Evolutionary conservation across 192 early-diverging fungal genomes (phyloP).

Genomic region (Dimargaris xerosporica): DNA sequence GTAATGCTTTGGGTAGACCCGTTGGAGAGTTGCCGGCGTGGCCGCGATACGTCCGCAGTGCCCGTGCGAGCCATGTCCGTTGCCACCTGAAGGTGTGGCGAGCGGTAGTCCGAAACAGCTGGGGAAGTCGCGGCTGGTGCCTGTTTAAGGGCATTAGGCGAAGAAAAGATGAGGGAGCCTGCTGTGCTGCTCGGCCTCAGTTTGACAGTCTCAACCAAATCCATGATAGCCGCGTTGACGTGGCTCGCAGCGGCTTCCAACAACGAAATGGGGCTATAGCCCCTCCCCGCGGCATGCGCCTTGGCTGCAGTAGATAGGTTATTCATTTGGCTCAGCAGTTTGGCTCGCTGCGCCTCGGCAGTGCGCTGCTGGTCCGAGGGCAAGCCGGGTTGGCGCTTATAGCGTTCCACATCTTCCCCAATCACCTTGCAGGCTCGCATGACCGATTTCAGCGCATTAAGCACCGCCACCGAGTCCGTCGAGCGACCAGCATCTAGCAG

Average conservation of each 20-base stretch:
- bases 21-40: too few species aligned
- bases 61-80: too few species aligned
- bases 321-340: constrained; percentile 45
- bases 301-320: constrained; percentile 60
- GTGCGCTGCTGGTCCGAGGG: constrained; percentile 28
- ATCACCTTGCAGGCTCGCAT: constrained; percentile 71
- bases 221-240: constrained; percentile 63
- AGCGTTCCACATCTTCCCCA: constrained; percentile 63
- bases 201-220: constrained; percentile 47
- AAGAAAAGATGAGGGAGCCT: not conserved
- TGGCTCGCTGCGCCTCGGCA: constrained; percentile 37
- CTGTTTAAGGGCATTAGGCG: too few species aligned
- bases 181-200: constrained; percentile 14
- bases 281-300: constrained; percentile 55
- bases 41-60: too few species aligned
- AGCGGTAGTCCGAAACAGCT: too few species aligned
- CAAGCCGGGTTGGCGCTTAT: constrained; percentile 39
- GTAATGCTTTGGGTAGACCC: too few species aligned
- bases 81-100: too few species aligned
- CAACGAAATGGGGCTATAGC: constrained; percentile 46
- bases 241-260: constrained; percentile 69
- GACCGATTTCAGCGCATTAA: constrained; percentile 73
- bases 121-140: too few species aligned
- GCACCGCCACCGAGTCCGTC: constrained; percentile 48
- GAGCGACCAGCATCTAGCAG: constrained; percentile 61